phyloP scores from a whole-genome alignment of 345 rosid genomes.

The Citrus glauca region DNA sequence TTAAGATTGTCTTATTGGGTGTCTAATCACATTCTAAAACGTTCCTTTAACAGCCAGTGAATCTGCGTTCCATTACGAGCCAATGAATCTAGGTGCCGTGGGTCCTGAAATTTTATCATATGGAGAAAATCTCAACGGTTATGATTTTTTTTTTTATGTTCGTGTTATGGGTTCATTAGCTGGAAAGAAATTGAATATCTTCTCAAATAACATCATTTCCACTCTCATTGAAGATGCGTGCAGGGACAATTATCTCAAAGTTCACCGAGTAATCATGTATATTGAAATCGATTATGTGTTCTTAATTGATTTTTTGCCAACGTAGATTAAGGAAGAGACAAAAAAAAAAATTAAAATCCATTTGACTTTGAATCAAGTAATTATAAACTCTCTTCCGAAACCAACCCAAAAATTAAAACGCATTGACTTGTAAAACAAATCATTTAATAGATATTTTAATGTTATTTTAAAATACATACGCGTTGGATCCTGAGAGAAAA shows the following conservation, averaged over 20 bases:
- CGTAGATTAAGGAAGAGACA: too few species aligned
- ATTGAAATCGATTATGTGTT: not conserved
- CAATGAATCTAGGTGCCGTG: not conserved
- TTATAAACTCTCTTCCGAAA: too few species aligned
- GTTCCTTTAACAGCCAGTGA: not conserved
- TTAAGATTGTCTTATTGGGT: conserved; percentile 8
- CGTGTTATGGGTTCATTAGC: not conserved
- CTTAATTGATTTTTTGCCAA: not conserved
- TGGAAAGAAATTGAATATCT: not conserved
- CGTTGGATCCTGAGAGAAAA: too few species aligned
- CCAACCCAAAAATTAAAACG: too few species aligned
- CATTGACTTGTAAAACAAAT: too few species aligned
- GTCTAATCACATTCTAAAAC: not conserved
- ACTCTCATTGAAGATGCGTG: not conserved
- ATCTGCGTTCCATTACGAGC: not conserved
- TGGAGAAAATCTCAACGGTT: conserved; percentile 2
- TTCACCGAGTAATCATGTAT: not conserved
- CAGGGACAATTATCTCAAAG: not conserved
- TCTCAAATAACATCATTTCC: not conserved
- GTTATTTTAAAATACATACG: too few species aligned
- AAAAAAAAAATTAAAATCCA: too few species aligned
- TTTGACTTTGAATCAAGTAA: too few species aligned
- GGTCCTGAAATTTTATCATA: not conserved
- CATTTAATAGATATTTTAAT: too few species aligned
- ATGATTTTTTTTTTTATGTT: conserved; percentile 9